Evolutionary conservation across 2,329 filamentous ascomycete species (phyloP).

Genomic region (Aspergillus texensis): DNA sequence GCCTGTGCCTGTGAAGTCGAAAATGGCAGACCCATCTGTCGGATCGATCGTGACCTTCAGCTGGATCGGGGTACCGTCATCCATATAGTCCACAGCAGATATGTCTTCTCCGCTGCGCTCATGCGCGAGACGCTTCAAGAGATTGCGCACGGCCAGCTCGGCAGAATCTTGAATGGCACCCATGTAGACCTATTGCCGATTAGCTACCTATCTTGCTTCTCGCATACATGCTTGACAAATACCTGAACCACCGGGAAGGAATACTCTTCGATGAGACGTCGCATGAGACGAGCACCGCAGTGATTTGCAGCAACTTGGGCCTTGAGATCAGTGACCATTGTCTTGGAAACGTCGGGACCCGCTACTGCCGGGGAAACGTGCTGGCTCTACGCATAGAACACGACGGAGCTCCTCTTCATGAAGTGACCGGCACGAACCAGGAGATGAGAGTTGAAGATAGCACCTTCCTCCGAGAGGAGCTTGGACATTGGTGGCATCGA

Average conservation of each 20-base stretch:
- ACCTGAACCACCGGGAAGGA: conserved; percentile 71
- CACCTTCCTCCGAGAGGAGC: conserved; percentile 43
- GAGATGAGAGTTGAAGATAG: conserved; percentile 33
- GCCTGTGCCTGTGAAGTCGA: conserved; percentile 75
- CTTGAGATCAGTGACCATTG: conserved; percentile 79
- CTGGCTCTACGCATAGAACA: conserved; percentile 65
- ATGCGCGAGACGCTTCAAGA: conserved; percentile 68
- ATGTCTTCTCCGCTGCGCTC: conserved; percentile 59
- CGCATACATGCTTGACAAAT: neutral
- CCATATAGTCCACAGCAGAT: conserved; percentile 78
- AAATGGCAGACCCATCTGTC: conserved; percentile 69
- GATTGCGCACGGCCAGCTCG: conserved; percentile 68
- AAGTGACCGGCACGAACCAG: conserved; percentile 52
- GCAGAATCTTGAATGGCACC: conserved; percentile 75
- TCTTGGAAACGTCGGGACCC: conserved; percentile 75
- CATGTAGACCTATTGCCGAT: conserved; percentile 60
- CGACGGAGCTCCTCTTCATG: conserved; percentile 71
- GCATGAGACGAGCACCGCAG: conserved; percentile 76
- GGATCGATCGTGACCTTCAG: conserved; percentile 70
- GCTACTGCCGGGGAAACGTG: conserved; percentile 70
- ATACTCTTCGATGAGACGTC: conserved; percentile 72
- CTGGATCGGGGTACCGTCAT: conserved; percentile 76
- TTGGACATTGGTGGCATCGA: conserved; percentile 65
- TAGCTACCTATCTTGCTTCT: no score
- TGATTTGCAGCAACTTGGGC: conserved; percentile 82